Conservation (phyloP, 2,329 filamentous ascomycete species). For the Cephalotrichum gorgonifer region DNA sequence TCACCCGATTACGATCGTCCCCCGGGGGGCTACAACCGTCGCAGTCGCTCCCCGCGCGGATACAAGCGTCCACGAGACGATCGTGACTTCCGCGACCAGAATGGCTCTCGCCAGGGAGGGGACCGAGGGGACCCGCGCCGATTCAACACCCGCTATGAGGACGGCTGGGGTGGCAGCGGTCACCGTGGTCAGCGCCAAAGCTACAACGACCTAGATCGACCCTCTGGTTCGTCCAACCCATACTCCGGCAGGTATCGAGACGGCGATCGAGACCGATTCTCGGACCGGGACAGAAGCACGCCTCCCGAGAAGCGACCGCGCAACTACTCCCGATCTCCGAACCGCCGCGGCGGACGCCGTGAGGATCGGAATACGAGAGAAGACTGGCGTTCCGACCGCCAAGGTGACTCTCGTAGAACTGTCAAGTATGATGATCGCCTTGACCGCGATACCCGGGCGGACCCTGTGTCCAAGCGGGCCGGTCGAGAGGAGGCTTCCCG, state of each 20-base stretch:
- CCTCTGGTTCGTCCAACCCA: conserved; percentile 29
- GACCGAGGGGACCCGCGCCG: conserved; percentile 48
- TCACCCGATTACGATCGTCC: conserved; percentile 43
- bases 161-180: conserved; percentile 24
- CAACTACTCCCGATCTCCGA: conserved; percentile 44
- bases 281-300: conserved; percentile 25
- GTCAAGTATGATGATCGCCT: conserved; percentile 35
- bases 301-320: conserved; percentile 43
- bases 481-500: conserved; percentile 35
- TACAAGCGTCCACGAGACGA: conserved; percentile 59
- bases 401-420: conserved; percentile 8
- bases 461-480: conserved; percentile 3
- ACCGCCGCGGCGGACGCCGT: conserved; percentile 22
- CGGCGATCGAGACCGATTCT: conserved; percentile 18
- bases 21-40: conserved; percentile 22
- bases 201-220: conserved; percentile 49
- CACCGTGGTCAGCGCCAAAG: conserved; percentile 34
- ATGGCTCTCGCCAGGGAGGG: conserved; percentile 36
- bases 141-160: conserved; percentile 54
- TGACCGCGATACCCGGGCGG: conserved; percentile 31
- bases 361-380: conserved; percentile 22
- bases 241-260: conserved; percentile 43
- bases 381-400: conserved; percentile 16
- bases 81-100: conserved; percentile 44
- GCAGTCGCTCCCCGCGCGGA: conserved; percentile 51